These are phyloP conservation scores for Pholiota molesta DNA, from an alignment of 768 basidiomycete species.

Conservation along the genomic window DNA sequence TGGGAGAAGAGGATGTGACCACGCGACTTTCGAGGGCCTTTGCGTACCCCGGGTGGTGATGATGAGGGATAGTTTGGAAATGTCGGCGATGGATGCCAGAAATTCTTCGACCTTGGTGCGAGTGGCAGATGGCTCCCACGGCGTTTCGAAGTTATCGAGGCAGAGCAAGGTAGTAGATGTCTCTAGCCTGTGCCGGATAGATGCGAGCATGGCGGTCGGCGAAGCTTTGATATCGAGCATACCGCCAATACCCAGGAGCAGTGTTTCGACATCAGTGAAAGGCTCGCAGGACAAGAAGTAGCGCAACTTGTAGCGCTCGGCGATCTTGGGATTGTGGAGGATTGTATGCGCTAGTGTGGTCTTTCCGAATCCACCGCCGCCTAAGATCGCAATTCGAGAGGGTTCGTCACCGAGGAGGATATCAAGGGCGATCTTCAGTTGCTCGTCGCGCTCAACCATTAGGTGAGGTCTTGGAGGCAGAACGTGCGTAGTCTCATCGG, in stretches of 20 bases:
- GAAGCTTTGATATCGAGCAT: background rate
- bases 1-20: constrained; percentile 25
- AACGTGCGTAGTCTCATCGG: background rate
- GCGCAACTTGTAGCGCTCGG: constrained; percentile 20
- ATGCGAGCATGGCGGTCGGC: background rate
- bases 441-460: background rate
- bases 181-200: background rate
- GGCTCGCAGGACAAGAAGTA: constrained; percentile 34
- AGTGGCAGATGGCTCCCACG: constrained; percentile 29
- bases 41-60: constrained; percentile 35
- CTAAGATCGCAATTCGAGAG: constrained; percentile 28
- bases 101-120: constrained; percentile 28
- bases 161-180: constrained; percentile 14
- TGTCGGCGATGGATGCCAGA: constrained; percentile 23
- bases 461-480: background rate
- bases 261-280: background rate
- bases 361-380: constrained; percentile 36
- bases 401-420: background rate
- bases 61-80: constrained; percentile 25
- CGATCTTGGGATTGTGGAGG: constrained; percentile 25
- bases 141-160: constrained; percentile 38
- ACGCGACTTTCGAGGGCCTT: constrained; percentile 27
- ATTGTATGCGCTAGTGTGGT: constrained; percentile 31
- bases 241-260: background rate
- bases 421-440: background rate